Evolutionary conservation across 768 basidiomycete genomes (phyloP).

Genomic region (Tulasnella sp.): DNA sequence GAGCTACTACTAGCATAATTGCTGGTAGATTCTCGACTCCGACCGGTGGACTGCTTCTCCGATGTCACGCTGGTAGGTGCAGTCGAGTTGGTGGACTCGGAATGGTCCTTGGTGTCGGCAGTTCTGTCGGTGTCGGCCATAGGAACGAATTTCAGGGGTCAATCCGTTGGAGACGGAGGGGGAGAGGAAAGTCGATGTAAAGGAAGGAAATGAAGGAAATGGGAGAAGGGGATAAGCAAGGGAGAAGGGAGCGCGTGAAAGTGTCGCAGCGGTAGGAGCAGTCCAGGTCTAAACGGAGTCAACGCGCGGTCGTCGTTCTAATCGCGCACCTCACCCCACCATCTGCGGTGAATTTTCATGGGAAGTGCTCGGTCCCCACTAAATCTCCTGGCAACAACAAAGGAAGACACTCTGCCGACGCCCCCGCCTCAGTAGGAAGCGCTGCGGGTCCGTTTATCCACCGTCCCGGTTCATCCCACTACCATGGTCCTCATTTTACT

Average conservation of each 20-base stretch:
- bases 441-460: too few species aligned
- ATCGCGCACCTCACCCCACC: too few species aligned
- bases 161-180: background rate
- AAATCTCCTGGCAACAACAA: too few species aligned
- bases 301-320: too few species aligned
- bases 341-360: too few species aligned
- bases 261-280: too few species aligned
- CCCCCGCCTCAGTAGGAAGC: too few species aligned
- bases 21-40: constrained; percentile 15
- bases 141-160: background rate
- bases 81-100: background rate
- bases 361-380: too few species aligned
- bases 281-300: too few species aligned
- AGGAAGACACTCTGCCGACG: too few species aligned
- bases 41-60: constrained; percentile 3
- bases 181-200: background rate
- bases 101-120: constrained; percentile 1
- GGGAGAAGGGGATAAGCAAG: background rate
- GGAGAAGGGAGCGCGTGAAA: background rate
- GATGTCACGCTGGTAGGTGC: constrained; percentile 12
- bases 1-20: constrained; percentile 17
- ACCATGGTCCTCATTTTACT: too few species aligned
- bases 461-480: too few species aligned
- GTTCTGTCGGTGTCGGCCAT: constrained; percentile 13
- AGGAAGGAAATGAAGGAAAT: background rate